Evolutionary conservation across 208 protist species (phyloP).

Genomic region (Leishmania major): DNA sequence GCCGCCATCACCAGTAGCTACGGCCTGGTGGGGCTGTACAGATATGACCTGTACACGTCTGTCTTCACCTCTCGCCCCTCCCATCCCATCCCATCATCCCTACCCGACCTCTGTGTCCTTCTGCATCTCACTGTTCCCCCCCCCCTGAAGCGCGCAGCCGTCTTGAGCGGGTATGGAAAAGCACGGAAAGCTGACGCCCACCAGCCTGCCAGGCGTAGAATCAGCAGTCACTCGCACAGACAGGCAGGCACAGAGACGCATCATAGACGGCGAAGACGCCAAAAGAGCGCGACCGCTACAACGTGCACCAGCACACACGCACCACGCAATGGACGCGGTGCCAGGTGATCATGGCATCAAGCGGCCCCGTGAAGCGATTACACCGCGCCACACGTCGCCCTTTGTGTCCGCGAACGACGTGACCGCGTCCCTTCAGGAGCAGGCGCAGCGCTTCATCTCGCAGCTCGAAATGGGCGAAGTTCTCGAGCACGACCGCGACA

Average conservation of each 20-base stretch:
- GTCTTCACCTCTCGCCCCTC: background rate
- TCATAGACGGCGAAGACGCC: background rate
- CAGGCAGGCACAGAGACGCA: background rate
- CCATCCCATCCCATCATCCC: background rate
- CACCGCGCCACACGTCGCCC: too few relatives aligned
- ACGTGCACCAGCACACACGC: background rate
- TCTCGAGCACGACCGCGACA: conserved; percentile 50
- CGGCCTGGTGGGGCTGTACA: background rate
- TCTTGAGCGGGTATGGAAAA: background rate
- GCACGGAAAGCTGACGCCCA: background rate
- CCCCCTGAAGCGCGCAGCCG: background rate
- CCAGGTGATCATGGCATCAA: conserved; percentile 1
- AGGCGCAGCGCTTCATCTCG: conserved; percentile 24
- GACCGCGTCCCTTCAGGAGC: conserved; percentile 10
- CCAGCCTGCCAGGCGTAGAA: background rate
- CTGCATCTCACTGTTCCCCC: background rate
- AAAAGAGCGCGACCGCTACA: background rate
- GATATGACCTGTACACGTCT: background rate
- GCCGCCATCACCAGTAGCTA: background rate
- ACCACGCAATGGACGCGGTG: background rate
- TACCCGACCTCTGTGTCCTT: background rate
- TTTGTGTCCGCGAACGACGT: background rate
- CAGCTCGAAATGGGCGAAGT: conserved; percentile 43
- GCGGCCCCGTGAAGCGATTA: conserved; percentile 3
- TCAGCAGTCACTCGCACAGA: background rate